Percentiles rank a stretch among this genome's conserved stretches.
Evolutionary conservation across 2,329 filamentous ascomycete species (phyloP).

Genomic region (Aspergillus sergii): DNA sequence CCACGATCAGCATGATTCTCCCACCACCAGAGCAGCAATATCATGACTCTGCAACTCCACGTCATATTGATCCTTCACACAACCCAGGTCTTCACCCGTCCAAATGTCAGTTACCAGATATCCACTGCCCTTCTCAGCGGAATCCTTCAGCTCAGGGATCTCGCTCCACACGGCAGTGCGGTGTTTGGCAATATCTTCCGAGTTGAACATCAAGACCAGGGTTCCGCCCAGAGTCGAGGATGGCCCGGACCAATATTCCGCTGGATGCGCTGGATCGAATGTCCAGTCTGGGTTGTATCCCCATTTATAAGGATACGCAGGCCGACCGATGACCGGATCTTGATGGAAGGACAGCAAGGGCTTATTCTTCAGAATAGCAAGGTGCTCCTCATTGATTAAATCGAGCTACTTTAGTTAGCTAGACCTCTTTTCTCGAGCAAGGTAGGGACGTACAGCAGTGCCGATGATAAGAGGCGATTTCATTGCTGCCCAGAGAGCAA

Average conservation of each 20-base stretch:
- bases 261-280: slow-evolving; percentile 35
- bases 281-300: slow-evolving; percentile 40
- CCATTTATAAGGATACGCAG: slow-evolving; percentile 48
- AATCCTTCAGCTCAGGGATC: slow-evolving; percentile 29
- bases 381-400: slow-evolving; percentile 36
- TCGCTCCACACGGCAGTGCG: slow-evolving; percentile 34
- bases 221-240: slow-evolving; percentile 31
- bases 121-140: slow-evolving; percentile 3
- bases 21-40: slow-evolving; percentile 33
- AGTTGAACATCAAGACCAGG: slow-evolving; percentile 37
- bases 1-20: neutral
- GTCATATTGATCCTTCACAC: slow-evolving; percentile 28
- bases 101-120: slow-evolving; percentile 33
- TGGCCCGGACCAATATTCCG: slow-evolving; percentile 40
- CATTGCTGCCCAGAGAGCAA: slow-evolving; percentile 56
- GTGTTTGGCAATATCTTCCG: slow-evolving; percentile 23
- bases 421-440: neutral
- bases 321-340: slow-evolving; percentile 45
- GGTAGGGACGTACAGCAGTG: slow-evolving; percentile 29
- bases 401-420: slow-evolving; percentile 32
- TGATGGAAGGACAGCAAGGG: slow-evolving; percentile 50
- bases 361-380: slow-evolving; percentile 48
- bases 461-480: slow-evolving; percentile 56
- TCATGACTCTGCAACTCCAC: slow-evolving; percentile 32
- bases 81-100: slow-evolving; percentile 34